These are phyloP conservation scores for Leccinum rimulosum DNA, from an alignment of 768 basidiomycete genomes.

Conservation along the genomic window DNA sequence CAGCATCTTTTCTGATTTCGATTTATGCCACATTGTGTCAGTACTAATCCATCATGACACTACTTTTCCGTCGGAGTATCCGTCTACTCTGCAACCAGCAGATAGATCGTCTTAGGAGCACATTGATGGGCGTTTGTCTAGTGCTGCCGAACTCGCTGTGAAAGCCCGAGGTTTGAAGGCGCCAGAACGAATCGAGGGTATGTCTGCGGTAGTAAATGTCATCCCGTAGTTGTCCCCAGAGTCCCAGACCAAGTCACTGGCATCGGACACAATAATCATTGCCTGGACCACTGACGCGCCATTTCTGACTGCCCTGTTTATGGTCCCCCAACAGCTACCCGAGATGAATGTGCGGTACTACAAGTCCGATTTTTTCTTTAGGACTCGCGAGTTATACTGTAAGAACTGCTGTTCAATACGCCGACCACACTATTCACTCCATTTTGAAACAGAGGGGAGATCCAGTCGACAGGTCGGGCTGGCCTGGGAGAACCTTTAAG, in stretches of 20 bases:
- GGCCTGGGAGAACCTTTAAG: not conserved
- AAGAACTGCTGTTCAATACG: too few species aligned
- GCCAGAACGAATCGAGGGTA: too few species aligned
- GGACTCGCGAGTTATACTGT: not conserved
- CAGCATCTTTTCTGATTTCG: constrained; percentile 49
- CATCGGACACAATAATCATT: not conserved
- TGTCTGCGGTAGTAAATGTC: too few species aligned
- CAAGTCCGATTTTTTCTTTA: not conserved
- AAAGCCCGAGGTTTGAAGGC: not conserved
- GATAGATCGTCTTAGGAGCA: not conserved
- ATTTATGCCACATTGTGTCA: not conserved
- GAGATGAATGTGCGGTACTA: not conserved
- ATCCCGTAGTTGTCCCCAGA: too few species aligned
- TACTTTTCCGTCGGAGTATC: not conserved
- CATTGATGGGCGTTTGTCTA: not conserved
- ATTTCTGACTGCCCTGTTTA: not conserved
- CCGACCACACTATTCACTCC: too few species aligned
- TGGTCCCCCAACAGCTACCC: not conserved
- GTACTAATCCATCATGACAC: not conserved
- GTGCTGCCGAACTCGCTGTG: not conserved
- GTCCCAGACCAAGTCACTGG: too few species aligned
- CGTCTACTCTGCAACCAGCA: not conserved
- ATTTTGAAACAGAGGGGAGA: too few species aligned
- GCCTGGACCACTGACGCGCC: not conserved
- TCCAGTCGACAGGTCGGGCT: not conserved